phyloP scores from a whole-genome alignment of 257 asterid genomes.

The Fraxinus anomala region DNA sequence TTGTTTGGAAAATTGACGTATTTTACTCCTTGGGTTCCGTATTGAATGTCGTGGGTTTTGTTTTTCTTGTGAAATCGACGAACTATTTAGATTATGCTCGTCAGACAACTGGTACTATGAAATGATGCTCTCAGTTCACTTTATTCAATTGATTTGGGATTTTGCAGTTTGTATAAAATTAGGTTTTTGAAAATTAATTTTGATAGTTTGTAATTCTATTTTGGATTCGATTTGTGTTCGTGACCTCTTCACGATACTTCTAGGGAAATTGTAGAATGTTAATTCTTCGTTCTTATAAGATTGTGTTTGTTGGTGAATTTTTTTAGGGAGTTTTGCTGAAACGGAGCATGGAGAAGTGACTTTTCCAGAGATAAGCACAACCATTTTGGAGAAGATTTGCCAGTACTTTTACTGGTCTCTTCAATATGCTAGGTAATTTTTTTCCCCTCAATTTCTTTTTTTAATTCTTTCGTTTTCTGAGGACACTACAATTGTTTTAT shows the following conservation, averaged over 20 bases:
- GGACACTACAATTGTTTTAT: neutral
- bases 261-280: neutral
- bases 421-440: conserved; percentile 80
- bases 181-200: neutral
- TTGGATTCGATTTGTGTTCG: conserved; percentile 2
- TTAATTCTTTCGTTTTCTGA: neutral
- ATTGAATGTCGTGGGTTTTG: too few species aligned
- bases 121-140: neutral
- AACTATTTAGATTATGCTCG: neutral
- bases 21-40: neutral
- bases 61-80: neutral
- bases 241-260: neutral
- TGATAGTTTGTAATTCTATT: neutral
- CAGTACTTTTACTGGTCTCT: conserved; percentile 98
- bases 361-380: conserved; percentile 90
- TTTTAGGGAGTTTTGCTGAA: conserved; percentile 79
- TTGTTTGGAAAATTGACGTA: neutral
- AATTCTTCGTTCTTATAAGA: neutral
- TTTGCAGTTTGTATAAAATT: neutral
- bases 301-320: conserved; percentile 7
- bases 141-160: neutral
- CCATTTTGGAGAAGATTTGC: conserved; percentile 88
- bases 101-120: neutral
- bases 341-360: conserved; percentile 80
- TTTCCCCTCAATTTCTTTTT: neutral